A percentile compares a stretch with the other conserved stretches of the same genome.
Evolutionary conservation across 257 asterid species (phyloP).

Genomic region (Solanum bukasovii): DNA sequence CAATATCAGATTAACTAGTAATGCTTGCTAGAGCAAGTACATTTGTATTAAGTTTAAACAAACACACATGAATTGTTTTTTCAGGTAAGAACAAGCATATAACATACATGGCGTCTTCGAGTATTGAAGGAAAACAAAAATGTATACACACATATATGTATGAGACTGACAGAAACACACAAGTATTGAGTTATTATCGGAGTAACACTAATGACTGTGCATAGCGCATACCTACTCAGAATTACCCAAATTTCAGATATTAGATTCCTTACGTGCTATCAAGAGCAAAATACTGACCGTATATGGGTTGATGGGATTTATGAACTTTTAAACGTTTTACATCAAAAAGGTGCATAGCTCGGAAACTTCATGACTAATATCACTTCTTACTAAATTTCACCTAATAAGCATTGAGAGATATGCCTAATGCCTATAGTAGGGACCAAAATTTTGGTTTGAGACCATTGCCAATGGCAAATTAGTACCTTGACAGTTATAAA

Average conservation of each 20-base stretch:
- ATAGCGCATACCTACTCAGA: neutral
- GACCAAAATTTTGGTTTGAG: neutral
- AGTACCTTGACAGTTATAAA: neutral
- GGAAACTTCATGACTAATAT: neutral
- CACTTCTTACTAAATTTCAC: neutral
- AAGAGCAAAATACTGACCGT: neutral
- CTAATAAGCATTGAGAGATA: neutral
- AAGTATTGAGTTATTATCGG: neutral
- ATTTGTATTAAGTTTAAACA: neutral
- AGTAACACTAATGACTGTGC: neutral
- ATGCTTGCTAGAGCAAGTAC: neutral
- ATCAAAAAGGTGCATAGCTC: neutral
- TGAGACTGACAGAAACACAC: neutral
- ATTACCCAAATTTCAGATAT: neutral
- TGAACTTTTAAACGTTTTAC: neutral
- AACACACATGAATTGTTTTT: neutral
- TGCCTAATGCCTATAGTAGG: neutral
- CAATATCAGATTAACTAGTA: neutral
- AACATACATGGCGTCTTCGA: neutral
- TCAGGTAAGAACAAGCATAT: neutral
- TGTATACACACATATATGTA: too few relatives aligned
- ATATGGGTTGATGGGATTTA: neutral
- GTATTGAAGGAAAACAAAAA: neutral
- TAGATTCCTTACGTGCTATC: neutral
- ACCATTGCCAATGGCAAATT: neutral